Evolutionary conservation across 345 rosid genomes (phyloP).

Genomic region (Acer negundo): DNA sequence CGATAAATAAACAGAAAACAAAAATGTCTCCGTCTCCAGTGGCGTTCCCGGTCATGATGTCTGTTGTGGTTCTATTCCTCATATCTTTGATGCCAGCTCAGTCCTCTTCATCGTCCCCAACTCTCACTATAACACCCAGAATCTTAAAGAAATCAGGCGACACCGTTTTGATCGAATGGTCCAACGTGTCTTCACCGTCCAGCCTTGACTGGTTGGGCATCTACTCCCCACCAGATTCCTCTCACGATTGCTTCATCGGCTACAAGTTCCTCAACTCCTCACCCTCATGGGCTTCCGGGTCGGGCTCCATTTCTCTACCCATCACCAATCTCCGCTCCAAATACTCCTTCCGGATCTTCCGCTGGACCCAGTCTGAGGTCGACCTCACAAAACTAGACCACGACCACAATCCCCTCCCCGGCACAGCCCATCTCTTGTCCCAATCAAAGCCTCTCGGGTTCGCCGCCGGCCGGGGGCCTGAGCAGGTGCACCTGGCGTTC

Average conservation of each 20-base stretch:
- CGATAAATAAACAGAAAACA: too few species aligned
- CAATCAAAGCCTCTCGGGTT: conserved; percentile 51
- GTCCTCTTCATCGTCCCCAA: conserved; percentile 33
- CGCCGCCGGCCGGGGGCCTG: conserved; percentile 48
- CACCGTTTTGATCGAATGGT: conserved; percentile 60
- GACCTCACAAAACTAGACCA: conserved; percentile 62
- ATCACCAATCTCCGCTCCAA: conserved; percentile 70
- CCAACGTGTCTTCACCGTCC: conserved; percentile 71
- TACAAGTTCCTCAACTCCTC: conserved; percentile 72
- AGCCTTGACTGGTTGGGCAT: conserved; percentile 85
- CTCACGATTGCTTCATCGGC: conserved; percentile 68
- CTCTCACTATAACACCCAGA: conserved; percentile 50
- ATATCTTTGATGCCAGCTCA: conserved; percentile 20
- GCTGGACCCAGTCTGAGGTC: conserved; percentile 70
- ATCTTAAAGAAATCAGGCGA: conserved; percentile 63
- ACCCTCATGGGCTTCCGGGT: conserved; percentile 62
- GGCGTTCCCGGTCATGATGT: conserved; percentile 21
- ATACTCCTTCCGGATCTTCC: conserved; percentile 93
- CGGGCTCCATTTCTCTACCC: conserved; percentile 73
- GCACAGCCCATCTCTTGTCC: conserved; percentile 54
- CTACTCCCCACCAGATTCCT: conserved; percentile 84
- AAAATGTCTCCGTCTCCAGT: too few species aligned
- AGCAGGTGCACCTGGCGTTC: conserved; percentile 77
- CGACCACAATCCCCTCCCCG: conserved; percentile 85
- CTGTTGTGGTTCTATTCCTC: conserved; percentile 31